Percentiles rank a stretch among this genome's conserved stretches.
Evolutionary conservation across 164 flowering plant genomes (phyloP).

Genomic region (Vitis cinerea): DNA sequence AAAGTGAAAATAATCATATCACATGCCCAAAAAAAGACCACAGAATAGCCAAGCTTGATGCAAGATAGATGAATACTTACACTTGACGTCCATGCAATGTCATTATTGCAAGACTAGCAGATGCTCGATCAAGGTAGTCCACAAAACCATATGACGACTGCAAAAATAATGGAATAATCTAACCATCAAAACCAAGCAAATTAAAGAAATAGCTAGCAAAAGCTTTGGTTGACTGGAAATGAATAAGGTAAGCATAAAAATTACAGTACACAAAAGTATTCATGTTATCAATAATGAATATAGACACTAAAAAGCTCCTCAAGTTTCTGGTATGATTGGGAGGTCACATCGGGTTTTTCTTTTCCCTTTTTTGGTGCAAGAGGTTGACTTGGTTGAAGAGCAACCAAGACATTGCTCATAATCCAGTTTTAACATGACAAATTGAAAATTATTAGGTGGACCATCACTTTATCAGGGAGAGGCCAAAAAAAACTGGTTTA

Average conservation of each 20-base stretch:
- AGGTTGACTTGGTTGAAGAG: too few relatives aligned
- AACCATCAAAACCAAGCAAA: neutral
- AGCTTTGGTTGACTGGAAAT: neutral
- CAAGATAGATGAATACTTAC: slow-evolving; percentile 39
- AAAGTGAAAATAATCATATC: too few relatives aligned
- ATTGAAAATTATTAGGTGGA: too few relatives aligned
- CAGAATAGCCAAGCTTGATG: neutral
- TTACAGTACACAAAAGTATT: neutral
- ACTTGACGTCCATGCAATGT: slow-evolving; percentile 91
- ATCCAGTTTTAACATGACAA: too few relatives aligned
- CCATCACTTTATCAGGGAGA: too few relatives aligned
- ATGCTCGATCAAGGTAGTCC: slow-evolving; percentile 91
- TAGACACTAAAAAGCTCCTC: neutral
- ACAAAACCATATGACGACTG: slow-evolving; percentile 99
- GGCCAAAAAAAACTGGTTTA: too few relatives aligned
- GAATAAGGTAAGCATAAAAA: neutral
- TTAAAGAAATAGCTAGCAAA: neutral
- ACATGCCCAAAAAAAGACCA: too few relatives aligned
- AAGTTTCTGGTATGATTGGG: too few relatives aligned
- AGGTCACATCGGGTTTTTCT: too few relatives aligned
- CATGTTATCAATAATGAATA: neutral
- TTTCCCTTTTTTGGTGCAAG: too few relatives aligned
- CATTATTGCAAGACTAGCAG: slow-evolving; percentile 92
- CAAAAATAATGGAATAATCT: slow-evolving; percentile 11
- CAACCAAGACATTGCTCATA: too few relatives aligned